Conservation (phyloP, 495 filamentous ascomycete species). For the Aspergillus panamensis region DNA sequence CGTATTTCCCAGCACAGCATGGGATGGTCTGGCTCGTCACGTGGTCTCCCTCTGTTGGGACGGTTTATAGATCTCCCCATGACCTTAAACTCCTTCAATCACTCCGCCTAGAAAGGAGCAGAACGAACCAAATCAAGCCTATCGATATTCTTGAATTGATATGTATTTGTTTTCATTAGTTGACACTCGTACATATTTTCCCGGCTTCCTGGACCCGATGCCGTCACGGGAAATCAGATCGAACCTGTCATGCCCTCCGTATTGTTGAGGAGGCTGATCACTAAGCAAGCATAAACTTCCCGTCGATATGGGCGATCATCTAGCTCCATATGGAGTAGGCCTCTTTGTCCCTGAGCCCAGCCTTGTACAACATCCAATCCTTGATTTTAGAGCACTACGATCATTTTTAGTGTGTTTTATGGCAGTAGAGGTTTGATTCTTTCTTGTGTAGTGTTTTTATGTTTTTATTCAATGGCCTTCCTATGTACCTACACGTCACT, state of each 20-base stretch:
- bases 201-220: neutral
- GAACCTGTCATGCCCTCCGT: neutral
- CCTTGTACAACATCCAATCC: neutral
- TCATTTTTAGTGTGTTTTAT: neutral
- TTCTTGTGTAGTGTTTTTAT: neutral
- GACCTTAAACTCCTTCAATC: conserved; percentile 1
- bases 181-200: neutral
- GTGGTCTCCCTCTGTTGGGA: conserved; percentile 20
- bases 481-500: no score
- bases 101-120: neutral
- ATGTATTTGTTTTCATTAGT: neutral
- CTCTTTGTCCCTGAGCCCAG: neutral
- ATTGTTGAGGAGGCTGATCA: conserved; percentile 11
- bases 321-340: conserved; percentile 9
- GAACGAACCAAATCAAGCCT: neutral
- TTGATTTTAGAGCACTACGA: neutral
- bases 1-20: conserved; percentile 30
- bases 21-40: conserved; percentile 26
- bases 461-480: neutral
- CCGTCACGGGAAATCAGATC: neutral
- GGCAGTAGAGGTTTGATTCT: neutral
- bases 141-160: neutral
- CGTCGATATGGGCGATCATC: conserved; percentile 21
- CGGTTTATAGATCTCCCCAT: conserved; percentile 13
- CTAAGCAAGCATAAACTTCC: conserved; percentile 19